Evolutionary conservation across 2,329 filamentous ascomycete species (phyloP).

Genomic region (Aspergillus sp.): DNA sequence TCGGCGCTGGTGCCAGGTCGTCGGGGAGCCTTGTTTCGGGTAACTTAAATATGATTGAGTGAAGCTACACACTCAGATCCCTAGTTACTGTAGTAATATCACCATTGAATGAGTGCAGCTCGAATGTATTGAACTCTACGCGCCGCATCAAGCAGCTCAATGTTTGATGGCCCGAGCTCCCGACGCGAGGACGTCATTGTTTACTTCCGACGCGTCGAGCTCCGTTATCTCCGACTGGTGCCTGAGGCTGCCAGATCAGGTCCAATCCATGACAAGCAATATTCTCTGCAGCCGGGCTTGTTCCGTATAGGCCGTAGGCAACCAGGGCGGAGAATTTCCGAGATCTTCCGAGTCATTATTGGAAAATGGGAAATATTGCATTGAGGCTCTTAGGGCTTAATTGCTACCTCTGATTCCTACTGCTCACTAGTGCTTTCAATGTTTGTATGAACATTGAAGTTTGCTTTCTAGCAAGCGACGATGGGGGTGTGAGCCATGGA

Average conservation of each 20-base stretch:
- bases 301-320: too few relatives aligned
- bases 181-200: conserved; percentile 22
- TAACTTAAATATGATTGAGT: conserved; percentile 19
- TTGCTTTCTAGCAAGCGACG: background rate
- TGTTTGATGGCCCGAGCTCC: conserved; percentile 22
- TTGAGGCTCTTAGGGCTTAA: background rate
- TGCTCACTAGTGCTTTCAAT: background rate
- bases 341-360: background rate
- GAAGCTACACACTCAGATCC: conserved; percentile 16
- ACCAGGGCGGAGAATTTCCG: background rate
- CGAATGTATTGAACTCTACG: background rate
- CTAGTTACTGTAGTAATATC: background rate
- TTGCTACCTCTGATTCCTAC: too few relatives aligned
- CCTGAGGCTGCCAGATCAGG: conserved; percentile 10
- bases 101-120: background rate
- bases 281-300: too few relatives aligned
- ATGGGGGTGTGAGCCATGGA: too few relatives aligned
- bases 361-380: background rate
- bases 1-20: conserved; percentile 22
- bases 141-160: too few relatives aligned
- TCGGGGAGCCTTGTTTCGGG: conserved; percentile 21
- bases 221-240: conserved; percentile 23
- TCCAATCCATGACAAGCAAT: background rate
- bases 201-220: conserved; percentile 24
- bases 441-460: background rate